Percentiles rank a stretch among this genome's conserved stretches.
Evolutionary conservation across 495 filamentous ascomycete species (phyloP).

Genomic region (Lasiosphaeria ovina): DNA sequence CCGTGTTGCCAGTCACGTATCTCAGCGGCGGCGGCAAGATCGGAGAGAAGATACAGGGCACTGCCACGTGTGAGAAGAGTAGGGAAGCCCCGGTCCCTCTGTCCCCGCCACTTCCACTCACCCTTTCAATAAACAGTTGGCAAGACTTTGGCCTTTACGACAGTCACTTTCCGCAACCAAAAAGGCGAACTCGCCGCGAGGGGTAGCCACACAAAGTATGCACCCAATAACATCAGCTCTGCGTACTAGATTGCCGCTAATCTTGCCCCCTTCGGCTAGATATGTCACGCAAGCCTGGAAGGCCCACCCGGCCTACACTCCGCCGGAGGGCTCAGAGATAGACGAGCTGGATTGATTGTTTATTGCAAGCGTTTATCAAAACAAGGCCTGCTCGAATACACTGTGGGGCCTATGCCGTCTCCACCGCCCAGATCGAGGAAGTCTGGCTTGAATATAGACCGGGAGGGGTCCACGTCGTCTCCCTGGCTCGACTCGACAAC

Average conservation of each 20-base stretch:
- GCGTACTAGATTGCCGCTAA: background rate
- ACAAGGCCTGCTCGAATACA: no score
- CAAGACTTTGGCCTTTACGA: conserved; percentile 88
- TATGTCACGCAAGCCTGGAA: conserved; percentile 15
- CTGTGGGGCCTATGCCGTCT: no score
- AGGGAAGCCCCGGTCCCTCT: conserved; percentile 22
- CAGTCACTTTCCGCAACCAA: conserved; percentile 72
- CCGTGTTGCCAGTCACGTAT: conserved; percentile 72
- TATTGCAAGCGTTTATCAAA: background rate
- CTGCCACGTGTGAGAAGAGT: conserved; percentile 83
- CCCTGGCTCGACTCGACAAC: no score
- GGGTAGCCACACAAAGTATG: conserved; percentile 95
- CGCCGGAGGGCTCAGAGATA: conserved; percentile 13
- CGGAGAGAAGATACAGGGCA: conserved; percentile 71
- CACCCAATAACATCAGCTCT: background rate
- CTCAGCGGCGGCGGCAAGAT: conserved; percentile 77
- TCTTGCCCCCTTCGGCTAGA: background rate
- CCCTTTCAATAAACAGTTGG: conserved; percentile 58
- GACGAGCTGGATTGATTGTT: conserved; percentile 4
- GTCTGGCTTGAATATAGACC: no score
- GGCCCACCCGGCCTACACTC: conserved; percentile 1
- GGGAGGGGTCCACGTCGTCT: no score
- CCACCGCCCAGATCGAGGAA: no score
- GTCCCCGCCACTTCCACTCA: background rate
- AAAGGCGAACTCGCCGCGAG: conserved; percentile 77